phyloP scores from a whole-genome alignment of 78 protist species.

The Isochrysis galbana region DNA sequence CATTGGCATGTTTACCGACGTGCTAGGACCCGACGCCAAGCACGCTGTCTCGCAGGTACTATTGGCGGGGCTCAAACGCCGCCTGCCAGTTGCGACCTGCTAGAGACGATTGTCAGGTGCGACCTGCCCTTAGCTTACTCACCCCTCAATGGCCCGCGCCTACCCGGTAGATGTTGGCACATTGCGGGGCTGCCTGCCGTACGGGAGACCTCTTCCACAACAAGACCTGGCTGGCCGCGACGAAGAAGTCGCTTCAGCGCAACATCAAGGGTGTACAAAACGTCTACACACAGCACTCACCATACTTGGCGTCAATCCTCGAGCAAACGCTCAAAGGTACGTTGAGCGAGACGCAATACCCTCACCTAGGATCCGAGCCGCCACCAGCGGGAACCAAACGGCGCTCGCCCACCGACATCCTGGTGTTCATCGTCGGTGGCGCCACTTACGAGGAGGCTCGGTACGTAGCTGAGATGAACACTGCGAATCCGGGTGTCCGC shows the following conservation, averaged over 20 bases:
- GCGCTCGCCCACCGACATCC: neutral
- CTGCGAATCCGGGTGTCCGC: constrained; percentile 27
- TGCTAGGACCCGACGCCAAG: neutral
- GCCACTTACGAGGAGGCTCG: constrained; percentile 90
- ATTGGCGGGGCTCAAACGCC: too few species aligned
- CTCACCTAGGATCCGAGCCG: constrained; percentile 25
- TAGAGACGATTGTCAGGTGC: too few species aligned
- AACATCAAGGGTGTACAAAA: constrained; percentile 81
- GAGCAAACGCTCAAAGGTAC: constrained; percentile 61
- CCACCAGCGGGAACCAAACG: neutral
- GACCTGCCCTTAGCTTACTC: too few species aligned
- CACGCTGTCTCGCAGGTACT: neutral
- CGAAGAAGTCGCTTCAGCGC: constrained; percentile 51
- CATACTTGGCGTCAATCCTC: constrained; percentile 60
- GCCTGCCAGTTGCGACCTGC: too few species aligned
- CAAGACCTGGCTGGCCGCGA: constrained; percentile 40
- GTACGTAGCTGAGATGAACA: constrained; percentile 63
- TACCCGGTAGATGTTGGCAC: too few species aligned
- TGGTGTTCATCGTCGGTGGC: constrained; percentile 59
- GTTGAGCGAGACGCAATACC: constrained; percentile 52
- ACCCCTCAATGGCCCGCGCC: too few species aligned
- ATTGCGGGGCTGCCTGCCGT: constrained; percentile 74
- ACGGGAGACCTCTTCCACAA: constrained; percentile 74
- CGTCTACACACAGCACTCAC: constrained; percentile 91
- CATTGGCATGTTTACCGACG: neutral